Percentiles rank a stretch among this genome's conserved stretches.
Evolutionary conservation across 768 basidiomycete genomes (phyloP).

Genomic region (Hortiboletus campestris): DNA sequence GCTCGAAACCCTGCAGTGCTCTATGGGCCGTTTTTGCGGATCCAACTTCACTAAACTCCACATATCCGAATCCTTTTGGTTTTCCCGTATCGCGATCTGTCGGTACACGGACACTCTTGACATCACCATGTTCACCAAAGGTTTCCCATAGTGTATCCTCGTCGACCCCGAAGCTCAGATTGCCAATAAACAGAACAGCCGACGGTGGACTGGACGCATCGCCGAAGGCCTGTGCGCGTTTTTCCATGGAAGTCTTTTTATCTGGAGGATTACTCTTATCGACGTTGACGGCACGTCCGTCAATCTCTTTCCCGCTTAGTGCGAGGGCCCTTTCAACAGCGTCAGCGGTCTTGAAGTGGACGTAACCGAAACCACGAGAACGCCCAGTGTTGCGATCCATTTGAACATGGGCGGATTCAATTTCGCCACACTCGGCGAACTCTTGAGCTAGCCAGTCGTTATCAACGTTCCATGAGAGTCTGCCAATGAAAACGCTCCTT

Average conservation of each 20-base stretch:
- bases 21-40: constrained; percentile 79
- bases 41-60: constrained; percentile 85
- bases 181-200: constrained; percentile 84
- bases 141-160: constrained; percentile 89
- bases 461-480: constrained; percentile 95
- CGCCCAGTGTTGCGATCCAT: constrained; percentile 78
- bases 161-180: constrained; percentile 73
- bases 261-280: constrained; percentile 72
- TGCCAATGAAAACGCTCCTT: constrained; percentile 86
- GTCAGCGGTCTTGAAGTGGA: constrained; percentile 66
- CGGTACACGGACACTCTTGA: constrained; percentile 85
- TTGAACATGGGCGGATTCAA: constrained; percentile 86
- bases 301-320: constrained; percentile 85
- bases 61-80: constrained; percentile 95
- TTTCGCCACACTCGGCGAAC: constrained; percentile 85
- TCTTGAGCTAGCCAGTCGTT: constrained; percentile 92
- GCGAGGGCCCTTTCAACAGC: constrained; percentile 80
- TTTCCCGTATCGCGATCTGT: constrained; percentile 89
- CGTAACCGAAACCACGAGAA: constrained; percentile 84
- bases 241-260: constrained; percentile 56
- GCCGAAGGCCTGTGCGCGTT: constrained; percentile 73
- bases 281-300: constrained; percentile 85
- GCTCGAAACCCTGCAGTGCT: constrained; percentile 64
- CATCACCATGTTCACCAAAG: constrained; percentile 83
- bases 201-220: constrained; percentile 69